Percentiles rank a stretch among this genome's conserved stretches.
phyloP scores from a whole-genome alignment of 2,329 filamentous ascomycete species.

The Botrytis sinoallii region DNA sequence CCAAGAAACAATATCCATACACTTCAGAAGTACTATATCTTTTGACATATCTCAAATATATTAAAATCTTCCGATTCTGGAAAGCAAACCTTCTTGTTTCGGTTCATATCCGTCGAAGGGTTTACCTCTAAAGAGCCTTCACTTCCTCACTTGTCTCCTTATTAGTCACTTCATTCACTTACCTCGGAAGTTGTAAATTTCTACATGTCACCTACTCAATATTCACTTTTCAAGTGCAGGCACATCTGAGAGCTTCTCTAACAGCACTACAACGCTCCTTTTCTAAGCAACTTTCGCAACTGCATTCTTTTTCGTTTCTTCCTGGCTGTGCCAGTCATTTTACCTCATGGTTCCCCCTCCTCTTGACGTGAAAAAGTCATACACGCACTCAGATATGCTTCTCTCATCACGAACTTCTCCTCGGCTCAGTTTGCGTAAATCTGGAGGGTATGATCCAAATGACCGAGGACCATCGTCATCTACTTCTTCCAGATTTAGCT shows the following conservation, averaged over 20 bases:
- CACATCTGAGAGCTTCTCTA: slow-evolving; percentile 24
- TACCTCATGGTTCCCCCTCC: slow-evolving; percentile 30
- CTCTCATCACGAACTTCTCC: slow-evolving; percentile 42
- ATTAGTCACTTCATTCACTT: slow-evolving; percentile 2
- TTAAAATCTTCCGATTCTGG: slow-evolving; percentile 3
- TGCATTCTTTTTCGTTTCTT: slow-evolving; percentile 20
- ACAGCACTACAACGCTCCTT: slow-evolving; percentile 19
- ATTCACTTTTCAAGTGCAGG: slow-evolving; percentile 28
- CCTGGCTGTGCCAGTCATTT: slow-evolving; percentile 36
- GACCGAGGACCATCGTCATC: slow-evolving; percentile 56
- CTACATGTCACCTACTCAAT: slow-evolving; percentile 15
- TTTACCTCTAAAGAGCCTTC: not conserved
- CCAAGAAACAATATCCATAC: slow-evolving; percentile 1
- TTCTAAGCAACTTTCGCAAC: slow-evolving; percentile 29
- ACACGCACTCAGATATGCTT: slow-evolving; percentile 40
- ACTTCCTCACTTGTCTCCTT: not conserved
- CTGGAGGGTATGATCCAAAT: slow-evolving; percentile 49
- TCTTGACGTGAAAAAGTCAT: slow-evolving; percentile 39
- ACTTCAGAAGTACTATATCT: slow-evolving; percentile 25
- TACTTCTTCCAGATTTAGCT: slow-evolving; percentile 61
- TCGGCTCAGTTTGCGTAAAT: slow-evolving; percentile 56
- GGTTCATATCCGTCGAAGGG: slow-evolving; percentile 10
- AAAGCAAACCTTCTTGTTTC: slow-evolving; percentile 1
- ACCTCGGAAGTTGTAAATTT: slow-evolving; percentile 1
- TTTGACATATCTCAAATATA: slow-evolving; percentile 21